Percentiles rank a stretch among this genome's conserved stretches.
These are phyloP conservation scores for Ascochyta koolunga DNA, from an alignment of 2,329 filamentous ascomycete species.

Conservation along the genomic window DNA sequence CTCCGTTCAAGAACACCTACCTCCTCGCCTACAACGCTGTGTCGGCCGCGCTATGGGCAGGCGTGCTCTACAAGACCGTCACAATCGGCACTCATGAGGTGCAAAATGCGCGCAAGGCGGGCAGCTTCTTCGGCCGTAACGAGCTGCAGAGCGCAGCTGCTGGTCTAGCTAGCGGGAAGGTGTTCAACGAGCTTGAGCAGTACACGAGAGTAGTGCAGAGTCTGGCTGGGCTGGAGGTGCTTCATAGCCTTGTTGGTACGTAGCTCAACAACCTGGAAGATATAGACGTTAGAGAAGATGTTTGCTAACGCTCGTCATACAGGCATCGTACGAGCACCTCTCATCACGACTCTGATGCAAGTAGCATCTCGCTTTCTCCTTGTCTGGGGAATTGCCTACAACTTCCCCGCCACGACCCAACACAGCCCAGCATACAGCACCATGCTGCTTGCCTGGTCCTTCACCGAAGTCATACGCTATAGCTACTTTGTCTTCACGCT, in stretches of 20 bases:
- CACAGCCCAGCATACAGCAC: slow-evolving; percentile 68
- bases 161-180: slow-evolving; percentile 50
- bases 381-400: slow-evolving; percentile 81
- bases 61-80: slow-evolving; percentile 73
- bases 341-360: slow-evolving; percentile 88
- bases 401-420: slow-evolving; percentile 70
- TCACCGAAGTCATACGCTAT: slow-evolving; percentile 94
- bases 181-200: slow-evolving; percentile 67
- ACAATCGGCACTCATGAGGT: slow-evolving; percentile 53
- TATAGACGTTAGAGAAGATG: not conserved
- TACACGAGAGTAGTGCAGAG: slow-evolving; percentile 85
- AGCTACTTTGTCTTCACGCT: slow-evolving; percentile 84
- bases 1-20: slow-evolving; percentile 58
- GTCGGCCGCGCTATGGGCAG: slow-evolving; percentile 78
- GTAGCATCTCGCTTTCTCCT: slow-evolving; percentile 86
- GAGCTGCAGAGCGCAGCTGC: slow-evolving; percentile 15
- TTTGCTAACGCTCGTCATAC: not conserved
- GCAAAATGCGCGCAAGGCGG: slow-evolving; percentile 18
- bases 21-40: slow-evolving; percentile 84
- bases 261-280: slow-evolving; percentile 1
- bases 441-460: slow-evolving; percentile 86
- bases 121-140: slow-evolving; percentile 20
- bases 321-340: slow-evolving; percentile 85
- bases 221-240: slow-evolving; percentile 78
- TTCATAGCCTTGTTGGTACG: slow-evolving; percentile 79